Base-by-base conservation (phyloP, 1,284 basidiomycete genomes). In the Leccinum angustisporum region DNA sequence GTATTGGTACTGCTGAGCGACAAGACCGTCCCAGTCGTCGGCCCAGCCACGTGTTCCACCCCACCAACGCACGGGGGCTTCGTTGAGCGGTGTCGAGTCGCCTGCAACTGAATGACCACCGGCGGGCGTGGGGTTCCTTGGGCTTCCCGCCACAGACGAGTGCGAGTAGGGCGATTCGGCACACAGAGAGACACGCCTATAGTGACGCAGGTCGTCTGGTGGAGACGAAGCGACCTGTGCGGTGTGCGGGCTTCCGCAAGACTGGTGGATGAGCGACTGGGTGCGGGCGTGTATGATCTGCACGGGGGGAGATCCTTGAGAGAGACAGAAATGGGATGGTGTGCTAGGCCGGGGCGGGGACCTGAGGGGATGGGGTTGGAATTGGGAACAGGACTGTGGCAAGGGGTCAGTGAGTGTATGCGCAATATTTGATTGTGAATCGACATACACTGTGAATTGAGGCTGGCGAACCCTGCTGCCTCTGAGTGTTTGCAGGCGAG, bases 41-140 rank as follows among this genome's bases (percentile, higher is more conserved):
- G 57, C 34, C 68, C 70, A 70, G 18, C 60, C 51, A 14, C 52
- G 53, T 31, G 21, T 57, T 51, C 66, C 59, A 13, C 67, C 65
- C 70, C 67, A 68, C 67, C 70, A 72, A 21, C 61, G 61, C 38
- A 57, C n/a, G 2, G 68, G 67, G 8, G 62, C 60, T 50, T 59
- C 63, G n/a, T 70, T 64, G 46, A 70, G 43, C 53, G 71, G 65
- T 0, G 67, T 63, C 21, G 61, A 61, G 3, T 61, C 48, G 1
- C 62, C 65, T 36, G 5, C 21, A 25, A 34, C 21, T 2, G 48
- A 31, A 8, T 38, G 30, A 11, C 33, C 50, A 5, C 16, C 16
- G 2, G 52, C 16, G n/a, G 0, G 31, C 16, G 16, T 51, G 27
- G 14, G 27, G 10, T 30, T 51, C 2, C 25, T 14, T 51, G 61